Percentiles rank a stretch among this genome's conserved stretches.
phyloP scores from a whole-genome alignment of 2,329 filamentous ascomycete genomes.

The Botrytis sinoallii region DNA sequence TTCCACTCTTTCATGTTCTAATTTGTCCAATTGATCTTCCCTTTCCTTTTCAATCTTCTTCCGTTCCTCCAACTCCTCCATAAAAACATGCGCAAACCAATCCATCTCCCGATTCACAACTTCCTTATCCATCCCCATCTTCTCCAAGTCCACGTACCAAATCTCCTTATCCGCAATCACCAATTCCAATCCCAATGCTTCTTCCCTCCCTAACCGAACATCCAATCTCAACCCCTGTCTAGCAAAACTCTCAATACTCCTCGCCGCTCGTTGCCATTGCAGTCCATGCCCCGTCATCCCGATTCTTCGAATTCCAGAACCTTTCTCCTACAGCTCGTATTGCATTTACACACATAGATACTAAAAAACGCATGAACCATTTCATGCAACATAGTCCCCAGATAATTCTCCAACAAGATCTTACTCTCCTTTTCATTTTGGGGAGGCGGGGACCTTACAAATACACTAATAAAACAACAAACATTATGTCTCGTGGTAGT shows the following conservation, averaged over 20 bases:
- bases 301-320: neutral
- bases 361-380: constrained; percentile 19
- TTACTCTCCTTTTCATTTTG: neutral
- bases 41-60: neutral
- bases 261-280: neutral
- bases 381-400: constrained; percentile 17
- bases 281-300: constrained; percentile 10
- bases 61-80: neutral
- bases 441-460: neutral
- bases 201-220: constrained; percentile 14
- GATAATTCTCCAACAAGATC: neutral
- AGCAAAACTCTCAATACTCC: constrained; percentile 1
- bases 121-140: neutral
- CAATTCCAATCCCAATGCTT: constrained; percentile 12
- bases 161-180: neutral
- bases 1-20: neutral
- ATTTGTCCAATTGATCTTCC: neutral
- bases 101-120: constrained; percentile 17
- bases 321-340: neutral
- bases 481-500: constrained; percentile 3
- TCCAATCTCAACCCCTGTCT: neutral
- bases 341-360: constrained; percentile 19
- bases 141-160: constrained; percentile 15
- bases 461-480: neutral
- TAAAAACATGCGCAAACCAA: constrained; percentile 1